Evolutionary conservation across 441 rosid genomes (phyloP).

Genomic region (Flueggea neowawraea): DNA sequence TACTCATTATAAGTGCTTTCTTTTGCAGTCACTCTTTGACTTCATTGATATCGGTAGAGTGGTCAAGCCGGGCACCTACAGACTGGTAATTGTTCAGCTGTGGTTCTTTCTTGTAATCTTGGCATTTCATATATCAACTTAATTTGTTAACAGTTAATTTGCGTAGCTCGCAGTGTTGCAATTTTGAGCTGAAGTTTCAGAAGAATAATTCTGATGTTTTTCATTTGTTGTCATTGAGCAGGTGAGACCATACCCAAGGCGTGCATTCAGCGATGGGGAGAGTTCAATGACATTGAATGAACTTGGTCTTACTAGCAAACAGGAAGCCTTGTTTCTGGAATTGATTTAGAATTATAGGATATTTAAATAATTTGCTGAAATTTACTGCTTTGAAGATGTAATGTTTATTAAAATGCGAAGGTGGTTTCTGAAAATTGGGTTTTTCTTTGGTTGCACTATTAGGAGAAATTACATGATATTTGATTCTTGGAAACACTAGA

Average conservation of each 20-base stretch:
- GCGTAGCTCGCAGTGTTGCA: too few species aligned
- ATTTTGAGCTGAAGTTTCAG: too few species aligned
- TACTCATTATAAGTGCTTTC: conserved; percentile 12
- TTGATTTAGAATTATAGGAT: conserved; percentile 32
- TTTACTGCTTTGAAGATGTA: conserved; percentile 7
- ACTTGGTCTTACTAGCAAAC: conserved; percentile 90
- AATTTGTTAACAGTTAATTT: background rate
- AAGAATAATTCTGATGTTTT: background rate
- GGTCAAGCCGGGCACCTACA: conserved; percentile 84
- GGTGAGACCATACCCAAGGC: conserved; percentile 99
- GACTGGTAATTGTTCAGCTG: conserved; percentile 55
- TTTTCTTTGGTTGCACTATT: background rate
- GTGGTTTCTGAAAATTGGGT: conserved; percentile 2
- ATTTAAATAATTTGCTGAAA: conserved; percentile 15
- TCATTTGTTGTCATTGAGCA: conserved; percentile 26
- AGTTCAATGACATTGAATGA: conserved; percentile 58
- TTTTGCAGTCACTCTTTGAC: conserved; percentile 81
- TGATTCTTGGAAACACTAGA: too few species aligned
- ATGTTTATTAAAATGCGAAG: conserved; percentile 13
- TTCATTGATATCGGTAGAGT: conserved; percentile 85
- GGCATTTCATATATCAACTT: background rate
- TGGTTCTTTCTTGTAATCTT: background rate
- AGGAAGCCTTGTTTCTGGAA: conserved; percentile 96
- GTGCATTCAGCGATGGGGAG: conserved; percentile 80
- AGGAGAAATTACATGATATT: too few species aligned